phyloP scores from a whole-genome alignment of 805 yeast genomes.

The Wickerhamiella spandovensis region DNA sequence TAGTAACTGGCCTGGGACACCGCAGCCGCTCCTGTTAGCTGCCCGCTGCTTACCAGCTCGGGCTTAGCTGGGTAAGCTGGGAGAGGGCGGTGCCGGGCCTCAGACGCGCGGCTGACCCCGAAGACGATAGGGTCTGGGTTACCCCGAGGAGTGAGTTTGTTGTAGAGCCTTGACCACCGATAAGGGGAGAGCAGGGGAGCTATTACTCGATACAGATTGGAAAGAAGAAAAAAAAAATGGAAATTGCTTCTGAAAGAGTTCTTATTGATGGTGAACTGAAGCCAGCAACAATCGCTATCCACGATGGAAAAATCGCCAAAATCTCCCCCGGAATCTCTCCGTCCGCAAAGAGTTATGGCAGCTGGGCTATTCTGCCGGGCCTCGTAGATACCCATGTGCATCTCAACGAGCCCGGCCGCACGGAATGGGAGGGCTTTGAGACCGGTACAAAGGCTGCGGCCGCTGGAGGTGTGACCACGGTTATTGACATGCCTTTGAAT shows the following conservation, averaged over 20 bases:
- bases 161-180: neutral
- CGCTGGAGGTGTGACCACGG: constrained; percentile 92
- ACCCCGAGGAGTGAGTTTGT: too few species aligned
- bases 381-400: constrained; percentile 91
- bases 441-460: constrained; percentile 93
- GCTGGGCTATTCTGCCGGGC: constrained; percentile 69
- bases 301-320: constrained; percentile 45
- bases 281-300: constrained; percentile 22
- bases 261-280: constrained; percentile 15
- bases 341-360: constrained; percentile 41
- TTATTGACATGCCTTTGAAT: constrained; percentile 90
- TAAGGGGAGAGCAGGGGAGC: neutral
- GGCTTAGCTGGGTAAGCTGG: too few species aligned
- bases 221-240: constrained; percentile 1
- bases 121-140: too few species aligned
- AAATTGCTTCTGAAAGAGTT: constrained; percentile 15
- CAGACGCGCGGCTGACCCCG: too few species aligned
- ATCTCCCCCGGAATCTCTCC: constrained; percentile 23
- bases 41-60: too few species aligned
- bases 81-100: too few species aligned
- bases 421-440: constrained; percentile 98
- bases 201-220: neutral
- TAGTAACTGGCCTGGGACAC: too few species aligned
- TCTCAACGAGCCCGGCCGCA: constrained; percentile 92
- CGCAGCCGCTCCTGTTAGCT: too few species aligned